These are phyloP conservation scores for Volvariella surrecta DNA, from an alignment of 1,284 basidiomycete genomes.

Conservation along the genomic window DNA sequence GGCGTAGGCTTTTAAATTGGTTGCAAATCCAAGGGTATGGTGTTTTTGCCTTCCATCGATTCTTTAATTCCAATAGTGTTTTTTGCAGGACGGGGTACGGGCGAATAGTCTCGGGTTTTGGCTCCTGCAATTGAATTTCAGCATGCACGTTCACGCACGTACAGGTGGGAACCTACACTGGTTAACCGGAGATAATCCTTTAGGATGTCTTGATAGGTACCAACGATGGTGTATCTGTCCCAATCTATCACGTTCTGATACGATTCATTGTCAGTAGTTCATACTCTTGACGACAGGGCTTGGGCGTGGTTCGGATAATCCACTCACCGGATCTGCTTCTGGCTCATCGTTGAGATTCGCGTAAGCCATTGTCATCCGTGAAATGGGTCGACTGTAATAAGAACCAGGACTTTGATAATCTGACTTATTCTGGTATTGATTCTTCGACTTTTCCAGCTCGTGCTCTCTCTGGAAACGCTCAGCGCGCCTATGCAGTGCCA, in stretches of 20 bases:
- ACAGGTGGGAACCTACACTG: constrained; percentile 45
- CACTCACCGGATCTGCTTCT: constrained; percentile 60
- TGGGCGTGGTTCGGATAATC: constrained; percentile 4
- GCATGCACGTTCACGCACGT: constrained; percentile 7
- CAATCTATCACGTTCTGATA: constrained; percentile 90
- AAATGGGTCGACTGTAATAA: no score
- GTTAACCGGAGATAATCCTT: constrained; percentile 96
- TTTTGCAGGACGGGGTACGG: constrained; percentile 80
- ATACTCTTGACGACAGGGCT: constrained; percentile 4
- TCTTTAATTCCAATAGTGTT: constrained; percentile 84
- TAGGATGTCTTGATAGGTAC: constrained; percentile 82
- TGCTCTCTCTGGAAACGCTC: constrained; percentile 77
- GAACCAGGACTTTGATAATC: no score
- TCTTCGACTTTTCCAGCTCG: constrained; percentile 67
- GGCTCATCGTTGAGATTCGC: constrained; percentile 42
- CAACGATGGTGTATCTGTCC: constrained; percentile 94
- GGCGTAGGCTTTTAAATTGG: constrained; percentile 96
- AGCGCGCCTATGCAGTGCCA: constrained; percentile 60
- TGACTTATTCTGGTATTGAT: no score
- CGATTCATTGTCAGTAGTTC: not conserved
- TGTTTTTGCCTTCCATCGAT: constrained; percentile 78
- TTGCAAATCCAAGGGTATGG: constrained; percentile 95
- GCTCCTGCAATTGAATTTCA: constrained; percentile 52
- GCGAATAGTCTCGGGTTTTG: constrained; percentile 90
- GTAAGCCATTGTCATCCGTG: not conserved